Evolutionary conservation across 2,329 filamentous ascomycete species (phyloP), one percentile per base, ranked within the genome.

Genomic region (Furcasterigmium sp.): DNA sequence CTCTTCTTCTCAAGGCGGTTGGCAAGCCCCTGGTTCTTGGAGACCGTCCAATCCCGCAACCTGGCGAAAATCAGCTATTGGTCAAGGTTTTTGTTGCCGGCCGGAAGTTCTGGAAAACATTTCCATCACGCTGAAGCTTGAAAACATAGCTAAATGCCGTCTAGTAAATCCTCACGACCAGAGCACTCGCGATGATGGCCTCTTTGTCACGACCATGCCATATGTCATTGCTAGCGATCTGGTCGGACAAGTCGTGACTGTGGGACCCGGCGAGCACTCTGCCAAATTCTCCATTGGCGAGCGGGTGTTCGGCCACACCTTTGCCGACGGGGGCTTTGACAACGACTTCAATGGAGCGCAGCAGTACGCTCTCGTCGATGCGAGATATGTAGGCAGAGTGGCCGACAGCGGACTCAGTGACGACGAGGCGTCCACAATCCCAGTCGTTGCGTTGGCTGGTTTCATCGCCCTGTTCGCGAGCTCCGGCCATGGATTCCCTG

Each of bases 111-210:
- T 9, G 6, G 3, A 26, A 26, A 11, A 17, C 3, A 15, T 8
- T 23, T 13, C 10, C 39, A 21, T 10, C 19, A 5, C 5, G 17
- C 8, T 7, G 15, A 15, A 18, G 37, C 8, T 17, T 15, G 10
- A 13, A n/a, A 19, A 26, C 29, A 37, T 11, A 42, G 18, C 10
- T 8, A 29, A 14, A 15, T 17, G n/a, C 14, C 5, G 14, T 15
- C 23, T 20, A 41, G 40, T 42, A 18, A 42, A 42, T 13, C 40
- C 40, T 17, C 40, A 42, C 29, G 40, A 42, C 32, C 40, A 42
- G 18, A 36, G 32, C 13, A 42, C 40, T 7, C 40, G 40, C 8
- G 40, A 42, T 36, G 23, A n/a, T 3, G 40, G 40, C n/a, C 32
- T 42, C 8, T 42, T 42, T 21, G 21, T 42, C 21, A 42, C 40